phyloP scores from a whole-genome alignment of 148 eudicot species.

The Arbutus unedo region DNA sequence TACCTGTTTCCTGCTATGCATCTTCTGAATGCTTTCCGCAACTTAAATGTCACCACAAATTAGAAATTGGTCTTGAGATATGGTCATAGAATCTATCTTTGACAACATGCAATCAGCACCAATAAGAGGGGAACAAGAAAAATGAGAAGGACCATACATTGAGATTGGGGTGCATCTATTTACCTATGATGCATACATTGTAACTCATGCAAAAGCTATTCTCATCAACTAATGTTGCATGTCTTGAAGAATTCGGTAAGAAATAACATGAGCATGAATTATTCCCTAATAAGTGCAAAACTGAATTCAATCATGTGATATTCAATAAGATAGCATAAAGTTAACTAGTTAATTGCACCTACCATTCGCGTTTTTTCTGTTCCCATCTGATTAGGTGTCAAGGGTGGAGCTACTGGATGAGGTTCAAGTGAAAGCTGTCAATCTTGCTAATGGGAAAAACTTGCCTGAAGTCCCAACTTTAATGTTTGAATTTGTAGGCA shows the following conservation, averaged over 20 bases:
- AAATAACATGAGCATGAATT: neutral
- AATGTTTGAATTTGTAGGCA: constrained; percentile 92
- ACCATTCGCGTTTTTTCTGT: constrained; percentile 6
- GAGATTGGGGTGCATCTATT: neutral
- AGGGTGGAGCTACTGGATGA: constrained; percentile 92
- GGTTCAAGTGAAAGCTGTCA: constrained; percentile 89
- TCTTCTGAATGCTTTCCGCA: neutral
- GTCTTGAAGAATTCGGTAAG: neutral
- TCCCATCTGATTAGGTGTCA: constrained; percentile 55
- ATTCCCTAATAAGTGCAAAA: neutral
- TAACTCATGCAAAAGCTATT: neutral
- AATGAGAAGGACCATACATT: neutral
- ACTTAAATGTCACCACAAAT: neutral
- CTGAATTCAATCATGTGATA: neutral
- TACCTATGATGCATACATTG: neutral
- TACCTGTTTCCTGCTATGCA: neutral
- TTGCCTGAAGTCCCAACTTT: constrained; percentile 85
- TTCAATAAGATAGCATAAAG: neutral
- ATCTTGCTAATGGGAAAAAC: constrained; percentile 76
- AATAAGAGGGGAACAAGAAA: neutral
- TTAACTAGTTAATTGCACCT: neutral
- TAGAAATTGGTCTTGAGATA: neutral
- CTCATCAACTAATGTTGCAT: neutral
- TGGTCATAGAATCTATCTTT: neutral
- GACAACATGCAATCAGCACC: neutral